Percentiles rank a stretch among this genome's conserved stretches.
Conservation (phyloP, 2,329 filamentous ascomycete species). For the Colletotrichum sp. region DNA sequence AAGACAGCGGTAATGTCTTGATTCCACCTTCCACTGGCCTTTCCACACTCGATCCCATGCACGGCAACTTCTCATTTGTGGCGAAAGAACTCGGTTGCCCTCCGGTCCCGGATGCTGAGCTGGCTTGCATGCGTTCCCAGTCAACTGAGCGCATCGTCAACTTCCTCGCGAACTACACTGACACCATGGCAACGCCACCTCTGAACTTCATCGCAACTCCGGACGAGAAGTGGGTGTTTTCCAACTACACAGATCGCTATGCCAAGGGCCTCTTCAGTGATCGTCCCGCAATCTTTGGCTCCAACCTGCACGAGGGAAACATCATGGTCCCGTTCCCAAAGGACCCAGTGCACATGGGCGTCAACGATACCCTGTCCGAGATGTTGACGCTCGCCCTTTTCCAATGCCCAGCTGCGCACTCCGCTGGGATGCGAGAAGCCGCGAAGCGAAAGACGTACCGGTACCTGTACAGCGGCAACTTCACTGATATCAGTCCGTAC, state of each 20-base stretch:
- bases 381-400: background rate
- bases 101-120: constrained; percentile 17
- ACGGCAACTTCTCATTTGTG: constrained; percentile 43
- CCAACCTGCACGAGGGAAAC: background rate
- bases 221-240: constrained; percentile 45
- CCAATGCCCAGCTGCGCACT: background rate
- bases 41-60: constrained; percentile 35
- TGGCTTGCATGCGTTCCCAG: constrained; percentile 42
- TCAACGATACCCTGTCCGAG: background rate
- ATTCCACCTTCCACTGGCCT: constrained; percentile 10
- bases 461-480: constrained; percentile 31
- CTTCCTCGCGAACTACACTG: constrained; percentile 34
- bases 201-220: constrained; percentile 42
- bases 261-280: constrained; percentile 40
- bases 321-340: background rate
- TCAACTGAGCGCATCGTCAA: constrained; percentile 41
- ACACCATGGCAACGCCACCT: constrained; percentile 36
- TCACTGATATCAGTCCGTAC: constrained; percentile 28
- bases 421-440: background rate
- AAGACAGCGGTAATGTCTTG: background rate
- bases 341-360: background rate
- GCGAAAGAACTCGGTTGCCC: constrained; percentile 42
- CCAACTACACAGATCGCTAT: constrained; percentile 40
- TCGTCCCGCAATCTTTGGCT: background rate
- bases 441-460: constrained; percentile 21